Base-by-base conservation (phyloP, 805 yeast species). In the Cyberlindnera meyerae region DNA sequence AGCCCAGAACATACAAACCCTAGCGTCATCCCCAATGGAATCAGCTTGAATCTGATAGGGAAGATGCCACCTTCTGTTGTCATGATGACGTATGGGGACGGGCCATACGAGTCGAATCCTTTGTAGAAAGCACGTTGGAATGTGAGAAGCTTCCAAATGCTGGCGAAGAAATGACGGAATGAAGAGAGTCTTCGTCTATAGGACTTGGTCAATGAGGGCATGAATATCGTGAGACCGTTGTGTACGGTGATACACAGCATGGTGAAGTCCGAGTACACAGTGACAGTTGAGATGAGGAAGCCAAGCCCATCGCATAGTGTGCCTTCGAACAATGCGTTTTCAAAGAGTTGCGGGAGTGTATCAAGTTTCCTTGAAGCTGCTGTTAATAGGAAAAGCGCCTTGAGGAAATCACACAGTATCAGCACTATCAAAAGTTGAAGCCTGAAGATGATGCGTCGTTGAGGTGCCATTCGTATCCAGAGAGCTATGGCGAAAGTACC, bases 1-100 rank as follows among this genome's bases (percentile, higher is more conserved):
- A 51, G n/a, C 1, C 38, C 42, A 5, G 51, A 31, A 5, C 27
- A 9, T 2, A 36, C 8, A 6, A 42, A 20, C 0, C 40, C 47
- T 11, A 25, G 4, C 1, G 16, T 2, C 13, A 33, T 4, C 3
- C 35, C 24, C 2, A 34, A 3, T 2, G 33, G 24, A 4, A 31
- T 8, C 3, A 44, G 12, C 5, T 11, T 16, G 22, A 25, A 26
- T 22, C 53, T 28, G 11, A 21, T 20, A 6, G 40, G 36, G 35
- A 39, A 52, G 11, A 51, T 18, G 6, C 57, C 57, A 25, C 57
- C 57, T 39, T 52, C 57, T 16, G 37, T 29, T 8, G 18, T 34
- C 3, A 29, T 30, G 11, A 36, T 25, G 6, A 29, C 20, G 3
- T 22, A 24, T 9, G 44, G 38, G n/a, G 29, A 8, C 6, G 39